Evolutionary conservation across 2,329 filamentous ascomycete genomes (phyloP).

Genomic region (Claviceps sp.): DNA sequence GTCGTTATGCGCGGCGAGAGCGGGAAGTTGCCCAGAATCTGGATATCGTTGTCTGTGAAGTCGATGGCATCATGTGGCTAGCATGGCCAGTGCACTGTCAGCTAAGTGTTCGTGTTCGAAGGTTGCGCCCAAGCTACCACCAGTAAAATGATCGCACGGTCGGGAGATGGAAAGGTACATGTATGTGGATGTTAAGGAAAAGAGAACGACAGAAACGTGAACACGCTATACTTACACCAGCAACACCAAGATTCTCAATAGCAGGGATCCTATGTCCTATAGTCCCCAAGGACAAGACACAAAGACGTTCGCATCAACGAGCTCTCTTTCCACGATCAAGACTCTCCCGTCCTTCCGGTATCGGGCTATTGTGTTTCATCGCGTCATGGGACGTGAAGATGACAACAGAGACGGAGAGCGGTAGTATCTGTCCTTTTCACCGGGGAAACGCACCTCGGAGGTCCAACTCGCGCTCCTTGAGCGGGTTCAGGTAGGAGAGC

Average conservation of each 20-base stretch:
- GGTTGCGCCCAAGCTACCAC: too few species aligned
- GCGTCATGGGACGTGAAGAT: background rate
- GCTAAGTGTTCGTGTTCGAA: too few species aligned
- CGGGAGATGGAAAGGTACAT: background rate
- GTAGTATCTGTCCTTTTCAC: constrained; percentile 91
- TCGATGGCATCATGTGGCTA: constrained; percentile 95
- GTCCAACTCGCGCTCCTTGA: constrained; percentile 98
- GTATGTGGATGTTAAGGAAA: background rate
- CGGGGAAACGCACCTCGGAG: constrained; percentile 74
- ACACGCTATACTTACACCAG: constrained; percentile 52
- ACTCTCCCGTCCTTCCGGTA: constrained; percentile 24
- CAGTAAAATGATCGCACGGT: too few species aligned
- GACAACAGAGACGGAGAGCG: constrained; percentile 24
- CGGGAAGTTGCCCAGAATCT: constrained; percentile 80
- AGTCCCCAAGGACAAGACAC: constrained; percentile 22
- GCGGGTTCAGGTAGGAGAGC: constrained; percentile 94
- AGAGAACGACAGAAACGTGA: background rate
- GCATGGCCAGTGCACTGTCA: too few species aligned
- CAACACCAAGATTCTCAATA: constrained; percentile 95
- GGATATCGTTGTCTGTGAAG: constrained; percentile 96
- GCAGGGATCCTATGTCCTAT: constrained; percentile 94
- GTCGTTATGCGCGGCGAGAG: constrained; percentile 78
- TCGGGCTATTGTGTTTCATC: background rate
- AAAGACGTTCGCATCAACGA: constrained; percentile 62
- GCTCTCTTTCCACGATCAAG: constrained; percentile 36